A percentile compares a stretch with the other conserved stretches of the same genome.
Evolutionary conservation across 371 early-diverging fungal species (phyloP).

Genomic region (Haplosporangium sp.): DNA sequence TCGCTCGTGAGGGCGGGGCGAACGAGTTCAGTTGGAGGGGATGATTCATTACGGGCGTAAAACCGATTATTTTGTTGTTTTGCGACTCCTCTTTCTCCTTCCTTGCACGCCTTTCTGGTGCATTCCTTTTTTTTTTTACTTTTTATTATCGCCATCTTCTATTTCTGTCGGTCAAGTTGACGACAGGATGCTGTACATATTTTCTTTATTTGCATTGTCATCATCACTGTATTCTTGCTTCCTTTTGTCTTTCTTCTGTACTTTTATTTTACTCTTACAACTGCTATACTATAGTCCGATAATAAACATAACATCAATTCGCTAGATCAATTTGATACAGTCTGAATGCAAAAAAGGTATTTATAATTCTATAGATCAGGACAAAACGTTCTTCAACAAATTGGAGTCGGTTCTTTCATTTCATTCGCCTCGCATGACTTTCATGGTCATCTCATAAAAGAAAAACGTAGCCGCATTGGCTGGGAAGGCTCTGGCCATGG

Average conservation of each 20-base stretch:
- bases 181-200: slow-evolving; percentile 35
- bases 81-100: slow-evolving; percentile 56
- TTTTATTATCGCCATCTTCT: slow-evolving; percentile 25
- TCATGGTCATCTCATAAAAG: slow-evolving; percentile 82
- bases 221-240: slow-evolving; percentile 9
- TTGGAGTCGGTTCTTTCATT: not conserved
- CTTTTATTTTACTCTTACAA: slow-evolving; percentile 21
- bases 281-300: slow-evolving; percentile 4
- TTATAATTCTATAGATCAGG: no score
- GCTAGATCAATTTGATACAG: no score
- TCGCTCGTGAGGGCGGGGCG: slow-evolving; percentile 8
- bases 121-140: slow-evolving; percentile 24
- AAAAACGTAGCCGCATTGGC: slow-evolving; percentile 91
- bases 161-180: slow-evolving; percentile 5
- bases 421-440: slow-evolving; percentile 57
- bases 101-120: slow-evolving; percentile 27
- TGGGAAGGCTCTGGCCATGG: slow-evolving; percentile 91
- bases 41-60: slow-evolving; percentile 53
- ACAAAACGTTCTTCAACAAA: not conserved
- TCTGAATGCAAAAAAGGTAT: no score
- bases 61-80: slow-evolving; percentile 50
- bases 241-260: slow-evolving; percentile 10
- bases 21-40: slow-evolving; percentile 48
- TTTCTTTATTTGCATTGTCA: slow-evolving; percentile 4
- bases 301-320: no score